A percentile compares a stretch with the other conserved stretches of the same genome.
Evolutionary conservation across 768 basidiomycete species (phyloP).

Genomic region (Tylopilus plumbeoviolaceoides): DNA sequence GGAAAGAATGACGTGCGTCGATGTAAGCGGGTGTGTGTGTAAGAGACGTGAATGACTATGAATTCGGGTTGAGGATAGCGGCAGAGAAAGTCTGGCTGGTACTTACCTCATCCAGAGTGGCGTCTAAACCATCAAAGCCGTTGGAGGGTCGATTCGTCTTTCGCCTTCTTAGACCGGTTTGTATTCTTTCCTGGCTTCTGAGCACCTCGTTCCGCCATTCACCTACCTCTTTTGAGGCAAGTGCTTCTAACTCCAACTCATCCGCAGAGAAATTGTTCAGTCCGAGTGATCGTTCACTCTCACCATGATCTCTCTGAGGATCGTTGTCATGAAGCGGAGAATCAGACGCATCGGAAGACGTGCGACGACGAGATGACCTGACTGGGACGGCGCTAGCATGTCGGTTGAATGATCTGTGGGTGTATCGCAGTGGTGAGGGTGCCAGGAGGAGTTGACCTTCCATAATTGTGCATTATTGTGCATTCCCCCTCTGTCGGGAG

Average conservation of each 20-base stretch:
- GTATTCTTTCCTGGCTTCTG: slow-evolving; percentile 22
- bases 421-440: not conserved
- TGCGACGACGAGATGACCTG: slow-evolving; percentile 15
- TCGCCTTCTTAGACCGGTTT: slow-evolving; percentile 6
- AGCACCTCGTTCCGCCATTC: slow-evolving; percentile 50
- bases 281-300: slow-evolving; percentile 7
- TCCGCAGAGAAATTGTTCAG: slow-evolving; percentile 16
- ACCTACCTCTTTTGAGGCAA: slow-evolving; percentile 46
- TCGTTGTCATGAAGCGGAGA: slow-evolving; percentile 8
- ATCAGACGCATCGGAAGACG: slow-evolving; percentile 8
- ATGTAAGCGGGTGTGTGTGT: slow-evolving; percentile 45
- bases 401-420: slow-evolving; percentile 8
- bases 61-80: not conserved
- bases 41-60: slow-evolving; percentile 43
- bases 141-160: slow-evolving; percentile 2
- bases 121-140: slow-evolving; percentile 18
- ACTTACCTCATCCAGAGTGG: slow-evolving; percentile 48
- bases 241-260: slow-evolving; percentile 48
- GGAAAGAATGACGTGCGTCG: slow-evolving; percentile 44
- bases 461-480: too few relatives aligned
- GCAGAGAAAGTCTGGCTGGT: not conserved
- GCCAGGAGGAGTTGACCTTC: slow-evolving; percentile 7
- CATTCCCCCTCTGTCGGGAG: slow-evolving; percentile 15
- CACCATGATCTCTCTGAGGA: not conserved
- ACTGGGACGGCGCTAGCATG: slow-evolving; percentile 25